Base-by-base conservation (phyloP, 2,329 filamentous ascomycete species). In the Fusarium sacchari region DNA sequence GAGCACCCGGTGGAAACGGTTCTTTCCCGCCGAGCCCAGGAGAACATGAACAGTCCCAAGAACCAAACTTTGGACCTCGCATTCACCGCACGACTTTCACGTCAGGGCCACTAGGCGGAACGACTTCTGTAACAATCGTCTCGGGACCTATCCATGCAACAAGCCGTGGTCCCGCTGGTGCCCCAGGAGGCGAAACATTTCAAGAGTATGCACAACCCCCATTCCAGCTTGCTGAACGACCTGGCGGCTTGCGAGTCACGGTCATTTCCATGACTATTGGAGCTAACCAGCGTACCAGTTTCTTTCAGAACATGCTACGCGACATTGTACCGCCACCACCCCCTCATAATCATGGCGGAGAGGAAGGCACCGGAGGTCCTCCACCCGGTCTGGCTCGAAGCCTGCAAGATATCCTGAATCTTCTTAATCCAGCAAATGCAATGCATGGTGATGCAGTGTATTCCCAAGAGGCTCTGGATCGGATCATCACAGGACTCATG, bases 391-490 rank as follows among this genome's bases (percentile, higher is more conserved):
- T 82, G 44, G 76, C 77, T 30, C 70, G 77, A 58, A 83, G 84
- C 37, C 79, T 91, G 9, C 86, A 86, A 39, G 86, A 88, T n/a
- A 82, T 92, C 10, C 81, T 92, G 24, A 83, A 80, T 81, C 40
- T 92, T 30, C 81, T 91, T 43, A 87, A 86, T 60, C 87, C 88
- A 20, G 83, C 82, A n/a, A 84, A 86, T 64, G 86, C 84, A 13
- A 82, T 85, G 22, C 86, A 89, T 66, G 94, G 95, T 26, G 96
- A 98, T 81, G 94, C 92, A 13, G 96, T 97, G 3, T 97, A 96
- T 80, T 93, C 93, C 1, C 94, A 98, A 82, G 95, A 97, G 83
- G 95, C 93, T 6, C 85, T 98, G 37, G 96, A 99, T 80, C 90
- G 93, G 39, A 94, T 98, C 73, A 93, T 99, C 63, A 93, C 94